Percentiles rank a stretch among this genome's conserved stretches.
Conservation (phyloP, 169 alveolate genomes). For the Plasmodium adleri region DNA sequence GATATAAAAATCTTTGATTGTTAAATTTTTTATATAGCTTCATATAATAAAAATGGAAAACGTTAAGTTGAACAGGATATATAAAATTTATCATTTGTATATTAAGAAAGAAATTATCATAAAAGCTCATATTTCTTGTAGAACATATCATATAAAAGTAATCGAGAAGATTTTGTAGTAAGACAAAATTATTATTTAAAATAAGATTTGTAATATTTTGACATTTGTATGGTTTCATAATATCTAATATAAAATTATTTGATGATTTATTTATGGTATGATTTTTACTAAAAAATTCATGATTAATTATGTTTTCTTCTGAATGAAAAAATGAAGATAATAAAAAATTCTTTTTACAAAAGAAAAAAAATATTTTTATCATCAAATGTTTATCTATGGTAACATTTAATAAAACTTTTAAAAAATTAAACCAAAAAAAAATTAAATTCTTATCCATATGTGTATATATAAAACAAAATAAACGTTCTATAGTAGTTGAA, state of each 20-base stretch:
- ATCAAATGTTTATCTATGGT: constrained; percentile 69
- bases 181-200: constrained; percentile 30
- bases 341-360: constrained; percentile 44
- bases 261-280: constrained; percentile 8
- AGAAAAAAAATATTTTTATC: constrained; percentile 59
- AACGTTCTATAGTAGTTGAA: constrained; percentile 68
- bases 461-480: constrained; percentile 35
- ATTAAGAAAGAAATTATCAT: constrained; percentile 62
- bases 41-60: constrained; percentile 52
- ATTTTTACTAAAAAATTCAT: constrained; percentile 30
- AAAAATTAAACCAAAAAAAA: constrained; percentile 74
- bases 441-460: constrained; percentile 21
- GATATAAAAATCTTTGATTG: not conserved
- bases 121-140: constrained; percentile 26
- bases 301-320: constrained; percentile 26
- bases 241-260: constrained; percentile 23
- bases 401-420: constrained; percentile 60
- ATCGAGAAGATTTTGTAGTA: constrained; percentile 64
- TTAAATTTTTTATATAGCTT: constrained; percentile 7
- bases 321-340: constrained; percentile 42
- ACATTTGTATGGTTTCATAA: constrained; percentile 22
- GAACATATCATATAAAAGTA: constrained; percentile 54
- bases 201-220: constrained; percentile 17
- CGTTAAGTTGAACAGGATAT: constrained; percentile 44
- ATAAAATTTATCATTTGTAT: constrained; percentile 60